Base-by-base conservation (phyloP, 1,139 yeast species). In the Candida sp. region DNA sequence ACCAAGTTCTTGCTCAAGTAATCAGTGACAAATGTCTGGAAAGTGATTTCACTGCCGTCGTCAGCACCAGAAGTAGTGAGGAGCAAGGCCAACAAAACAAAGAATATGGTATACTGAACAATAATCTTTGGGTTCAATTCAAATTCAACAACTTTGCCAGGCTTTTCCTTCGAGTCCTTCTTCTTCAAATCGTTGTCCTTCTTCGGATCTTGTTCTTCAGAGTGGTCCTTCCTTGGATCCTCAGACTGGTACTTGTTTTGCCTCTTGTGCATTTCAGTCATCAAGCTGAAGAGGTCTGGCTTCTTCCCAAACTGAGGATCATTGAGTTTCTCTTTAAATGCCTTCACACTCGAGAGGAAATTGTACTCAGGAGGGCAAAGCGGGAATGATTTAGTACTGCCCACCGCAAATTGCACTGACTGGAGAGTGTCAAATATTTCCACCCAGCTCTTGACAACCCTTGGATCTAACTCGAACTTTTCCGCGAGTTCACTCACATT, bases 11-110 rank as follows among this genome's bases (percentile, higher is more conserved):
- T 74, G 49, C 70, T 67, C 58, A 77, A 71, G 57, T 71, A 75
- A 48, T 72, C 68, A 8, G 78, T 61, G 7, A 75, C 67, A 58
- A 77, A 77, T 49, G 76, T 76, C 59, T 77, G 82, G 72, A 77
- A 77, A 5, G 78, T 68, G 47, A 76, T 68, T 58, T 76, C 80
- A 43, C 65, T 65, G 42, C 62, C 44, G 5, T 68, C 70, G 12
- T 57, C 17, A 5, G 41, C 35, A n/a, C 41, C 62, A 28, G 61
- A 44, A n/a, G 60, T 32, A 12, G 55, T 54, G 8, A 26, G 51
- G 51, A 28, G 60, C 5, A 28, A 69, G 52, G 49, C 66, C 67
- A 32, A 63, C 42, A 12, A 64, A 50, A 48, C 73, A 57, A 27
- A 75, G 74, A 44, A 28, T 8, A 44, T 17, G 4, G 46, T 44